phyloP scores from a whole-genome alignment of 768 basidiomycete species.

The Chalciporus sphaerocephalus region DNA sequence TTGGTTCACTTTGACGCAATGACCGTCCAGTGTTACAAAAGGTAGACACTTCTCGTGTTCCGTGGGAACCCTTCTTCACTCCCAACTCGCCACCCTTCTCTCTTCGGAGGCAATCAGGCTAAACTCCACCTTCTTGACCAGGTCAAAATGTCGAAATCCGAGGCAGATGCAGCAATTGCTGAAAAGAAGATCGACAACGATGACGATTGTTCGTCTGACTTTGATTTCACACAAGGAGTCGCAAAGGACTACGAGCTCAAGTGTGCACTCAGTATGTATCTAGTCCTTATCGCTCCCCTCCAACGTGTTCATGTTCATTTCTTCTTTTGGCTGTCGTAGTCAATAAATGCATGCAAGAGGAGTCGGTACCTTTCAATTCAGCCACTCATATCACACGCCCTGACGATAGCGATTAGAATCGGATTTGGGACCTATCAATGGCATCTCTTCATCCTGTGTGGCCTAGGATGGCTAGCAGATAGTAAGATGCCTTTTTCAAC shows the following conservation, averaged over 20 bases:
- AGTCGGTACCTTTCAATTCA: conserved; percentile 28
- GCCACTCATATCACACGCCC: conserved; percentile 1
- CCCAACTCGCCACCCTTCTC: not conserved
- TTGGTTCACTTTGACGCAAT: too few relatives aligned
- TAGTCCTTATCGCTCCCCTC: not conserved
- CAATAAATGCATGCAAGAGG: conserved; percentile 44
- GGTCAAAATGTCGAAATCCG: conserved; percentile 5
- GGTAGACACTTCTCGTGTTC: not conserved
- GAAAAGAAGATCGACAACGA: conserved; percentile 19
- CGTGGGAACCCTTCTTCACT: conserved; percentile 17
- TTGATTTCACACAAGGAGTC: conserved; percentile 21
- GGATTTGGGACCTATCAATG: conserved; percentile 49
- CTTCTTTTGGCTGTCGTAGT: conserved; percentile 26
- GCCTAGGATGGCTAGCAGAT: conserved; percentile 48
- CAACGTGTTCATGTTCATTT: not conserved
- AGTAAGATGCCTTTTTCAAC: conserved; percentile 29
- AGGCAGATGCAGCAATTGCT: conserved; percentile 1
- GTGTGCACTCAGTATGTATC: conserved; percentile 28
- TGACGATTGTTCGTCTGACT: conserved; percentile 11
- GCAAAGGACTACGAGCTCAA: conserved; percentile 32
- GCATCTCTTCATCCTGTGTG: conserved; percentile 44
- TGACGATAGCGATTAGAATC: conserved; percentile 31
- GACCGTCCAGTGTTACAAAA: too few relatives aligned
- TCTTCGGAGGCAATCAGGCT: not conserved
- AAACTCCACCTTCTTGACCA: not conserved